phyloP scores from a whole-genome alignment of 2,329 filamentous ascomycete species.

The Huntiella abstrusa region DNA sequence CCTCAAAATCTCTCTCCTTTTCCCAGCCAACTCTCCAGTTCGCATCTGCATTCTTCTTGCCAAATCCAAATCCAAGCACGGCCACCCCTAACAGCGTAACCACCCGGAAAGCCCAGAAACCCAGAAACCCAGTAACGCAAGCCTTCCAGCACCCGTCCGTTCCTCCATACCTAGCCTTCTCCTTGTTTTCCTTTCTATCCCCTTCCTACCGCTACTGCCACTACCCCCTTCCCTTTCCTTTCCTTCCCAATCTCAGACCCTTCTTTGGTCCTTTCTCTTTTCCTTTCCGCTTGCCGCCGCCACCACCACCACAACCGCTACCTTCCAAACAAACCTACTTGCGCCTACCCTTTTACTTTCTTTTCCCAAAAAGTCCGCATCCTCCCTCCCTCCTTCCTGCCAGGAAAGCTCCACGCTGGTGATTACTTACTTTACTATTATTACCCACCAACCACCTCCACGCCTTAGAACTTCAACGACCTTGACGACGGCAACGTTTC shows the following conservation, averaged over 20 bases:
- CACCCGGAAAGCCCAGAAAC: too few species aligned
- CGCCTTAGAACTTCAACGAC: constrained; percentile 7
- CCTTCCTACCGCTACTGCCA: not conserved
- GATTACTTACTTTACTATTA: constrained; percentile 5
- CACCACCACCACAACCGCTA: not conserved
- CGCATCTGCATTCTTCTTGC: too few species aligned
- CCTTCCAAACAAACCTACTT: not conserved
- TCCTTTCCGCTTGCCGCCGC: too few species aligned
- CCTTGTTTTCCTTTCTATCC: constrained; percentile 1
- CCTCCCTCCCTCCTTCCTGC: constrained; percentile 3
- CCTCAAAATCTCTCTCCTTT: too few species aligned
- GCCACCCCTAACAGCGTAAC: too few species aligned
- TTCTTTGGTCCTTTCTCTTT: not conserved
- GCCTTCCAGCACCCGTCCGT: too few species aligned
- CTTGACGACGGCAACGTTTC: constrained; percentile 8
- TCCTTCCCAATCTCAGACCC: constrained; percentile 1
- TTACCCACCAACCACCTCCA: too few species aligned
- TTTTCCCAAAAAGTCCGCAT: constrained; percentile 2
- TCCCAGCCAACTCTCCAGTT: too few species aligned
- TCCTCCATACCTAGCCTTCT: too few species aligned
- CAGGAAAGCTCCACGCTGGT: constrained; percentile 11
- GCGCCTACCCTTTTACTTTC: not conserved
- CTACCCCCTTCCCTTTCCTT: constrained; percentile 3
- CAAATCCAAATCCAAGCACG: too few species aligned
- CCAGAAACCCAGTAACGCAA: too few species aligned